Percentiles rank a stretch among this genome's conserved stretches.
phyloP scores from a whole-genome alignment of 257 asterid genomes.

The Osmanthus fragrans region DNA sequence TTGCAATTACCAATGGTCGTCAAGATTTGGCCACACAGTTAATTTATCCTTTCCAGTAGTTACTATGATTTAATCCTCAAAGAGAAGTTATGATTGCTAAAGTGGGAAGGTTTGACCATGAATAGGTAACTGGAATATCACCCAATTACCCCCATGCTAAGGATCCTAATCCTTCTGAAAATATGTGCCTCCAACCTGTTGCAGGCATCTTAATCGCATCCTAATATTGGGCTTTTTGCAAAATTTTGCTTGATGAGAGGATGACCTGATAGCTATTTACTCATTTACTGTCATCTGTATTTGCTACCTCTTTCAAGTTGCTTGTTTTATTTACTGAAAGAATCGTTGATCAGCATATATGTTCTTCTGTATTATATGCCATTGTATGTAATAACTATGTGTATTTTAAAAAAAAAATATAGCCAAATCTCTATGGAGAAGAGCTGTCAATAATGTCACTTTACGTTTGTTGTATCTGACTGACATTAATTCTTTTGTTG shows the following conservation, averaged over 20 bases:
- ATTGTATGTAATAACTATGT: no score
- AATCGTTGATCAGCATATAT: no score
- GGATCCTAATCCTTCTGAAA: background rate
- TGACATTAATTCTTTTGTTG: slow-evolving; percentile 24
- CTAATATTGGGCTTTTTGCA: background rate
- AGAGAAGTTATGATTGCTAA: background rate
- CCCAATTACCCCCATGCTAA: background rate
- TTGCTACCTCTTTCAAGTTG: background rate
- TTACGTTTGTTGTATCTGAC: background rate
- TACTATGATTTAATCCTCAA: background rate
- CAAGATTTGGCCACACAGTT: background rate
- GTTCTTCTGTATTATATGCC: no score
- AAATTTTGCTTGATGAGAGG: background rate
- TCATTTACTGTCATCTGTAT: no score
- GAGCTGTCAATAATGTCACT: background rate
- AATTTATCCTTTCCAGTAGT: background rate
- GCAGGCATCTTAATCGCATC: background rate
- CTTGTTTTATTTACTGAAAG: background rate
- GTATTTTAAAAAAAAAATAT: no score
- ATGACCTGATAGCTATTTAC: background rate
- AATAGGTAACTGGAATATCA: background rate
- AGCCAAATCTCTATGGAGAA: background rate
- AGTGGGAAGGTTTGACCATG: background rate
- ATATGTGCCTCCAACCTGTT: background rate
- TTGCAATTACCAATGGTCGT: background rate